These are phyloP conservation scores for Fusarium incarnatum DNA, from an alignment of 2,329 filamentous ascomycete species.

Conservation along the genomic window DNA sequence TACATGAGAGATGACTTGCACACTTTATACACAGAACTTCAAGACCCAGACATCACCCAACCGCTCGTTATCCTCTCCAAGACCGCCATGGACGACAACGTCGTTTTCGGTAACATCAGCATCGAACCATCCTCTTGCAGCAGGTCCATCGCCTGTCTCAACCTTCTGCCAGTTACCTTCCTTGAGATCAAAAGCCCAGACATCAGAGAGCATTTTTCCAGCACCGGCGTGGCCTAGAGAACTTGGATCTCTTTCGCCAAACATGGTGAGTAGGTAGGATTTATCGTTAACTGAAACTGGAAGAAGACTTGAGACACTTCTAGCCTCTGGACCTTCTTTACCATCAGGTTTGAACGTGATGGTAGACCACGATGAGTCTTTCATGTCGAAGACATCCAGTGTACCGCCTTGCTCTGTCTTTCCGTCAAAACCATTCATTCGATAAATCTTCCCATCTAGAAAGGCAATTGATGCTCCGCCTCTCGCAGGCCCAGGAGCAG, in stretches of 20 bases:
- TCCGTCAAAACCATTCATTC: constrained; percentile 10
- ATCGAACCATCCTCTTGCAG: constrained; percentile 9
- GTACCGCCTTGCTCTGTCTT: not conserved
- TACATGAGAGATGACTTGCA: too few species aligned
- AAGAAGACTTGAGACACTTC: not conserved
- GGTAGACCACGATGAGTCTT: not conserved
- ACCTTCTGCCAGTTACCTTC: not conserved
- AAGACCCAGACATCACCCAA: not conserved
- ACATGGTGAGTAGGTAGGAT: not conserved
- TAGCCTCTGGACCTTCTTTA: not conserved
- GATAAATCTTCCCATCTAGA: fast-evolving
- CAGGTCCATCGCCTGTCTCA: not conserved
- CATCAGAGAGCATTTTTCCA: not conserved
- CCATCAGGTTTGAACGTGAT: not conserved
- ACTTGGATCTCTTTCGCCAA: constrained; percentile 2
- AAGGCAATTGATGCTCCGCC: not conserved
- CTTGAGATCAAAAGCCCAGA: not conserved
- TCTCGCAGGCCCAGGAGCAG: not conserved
- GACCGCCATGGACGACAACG: not conserved
- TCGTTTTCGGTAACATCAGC: not conserved
- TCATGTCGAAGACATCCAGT: not conserved
- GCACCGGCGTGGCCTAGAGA: not conserved
- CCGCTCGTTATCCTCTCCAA: not conserved
- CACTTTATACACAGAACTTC: not conserved
- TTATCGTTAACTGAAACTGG: fast-evolving